Evolutionary conservation across 345 rosid genomes (phyloP), one percentile per base, ranked within the genome.

Genomic region (Carallia pectinifolia): DNA sequence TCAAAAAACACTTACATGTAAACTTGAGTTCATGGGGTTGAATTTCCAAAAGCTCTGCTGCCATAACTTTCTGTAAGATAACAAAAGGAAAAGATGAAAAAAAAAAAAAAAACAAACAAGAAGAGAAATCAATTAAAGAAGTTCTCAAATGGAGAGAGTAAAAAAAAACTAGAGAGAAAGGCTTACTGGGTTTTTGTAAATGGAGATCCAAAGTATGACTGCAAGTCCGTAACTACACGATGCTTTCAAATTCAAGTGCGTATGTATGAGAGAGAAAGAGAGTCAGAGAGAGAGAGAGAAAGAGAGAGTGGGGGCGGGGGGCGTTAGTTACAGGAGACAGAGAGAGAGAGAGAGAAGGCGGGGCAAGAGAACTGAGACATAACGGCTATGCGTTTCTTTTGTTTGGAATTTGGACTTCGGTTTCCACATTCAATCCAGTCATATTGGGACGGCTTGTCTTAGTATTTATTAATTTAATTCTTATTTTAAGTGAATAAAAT

Each of bases 1-100:
- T 33, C 34, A 33, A 33, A 2, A 33, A 13, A 8, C 18, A 66
- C 85, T 78, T 76, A 84, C 87, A 82, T 0, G 81, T 66, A 59
- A 86, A 80, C 64, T 53, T 75, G 78, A 84, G 79, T 73, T 86
- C 81, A 19, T 54, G 70, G 15, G 87, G 87, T 18, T 74, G 82
- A 66, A 84, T 78, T 61, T 84, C 83, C 83, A 86, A 38, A 17
- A 86, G 78, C 77, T 86, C 82, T 48, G 67, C 58, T n/a, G 82
- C 19, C 87, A 81, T 85, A 60, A 54, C 58, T 63, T 56, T 56
- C 3, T 17, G 18, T 1, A 17, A 55, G 8, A 4, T 4, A 4
- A 4, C 6, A 23, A 18, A 60, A 34, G 6, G 33, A 34, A 50
- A 60, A 10, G 1, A 56, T 5, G 5, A 7, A 50, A 27, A 3